Evolutionary conservation across 2,329 filamentous ascomycete species (phyloP).

Genomic region (Botrytis tulipae): DNA sequence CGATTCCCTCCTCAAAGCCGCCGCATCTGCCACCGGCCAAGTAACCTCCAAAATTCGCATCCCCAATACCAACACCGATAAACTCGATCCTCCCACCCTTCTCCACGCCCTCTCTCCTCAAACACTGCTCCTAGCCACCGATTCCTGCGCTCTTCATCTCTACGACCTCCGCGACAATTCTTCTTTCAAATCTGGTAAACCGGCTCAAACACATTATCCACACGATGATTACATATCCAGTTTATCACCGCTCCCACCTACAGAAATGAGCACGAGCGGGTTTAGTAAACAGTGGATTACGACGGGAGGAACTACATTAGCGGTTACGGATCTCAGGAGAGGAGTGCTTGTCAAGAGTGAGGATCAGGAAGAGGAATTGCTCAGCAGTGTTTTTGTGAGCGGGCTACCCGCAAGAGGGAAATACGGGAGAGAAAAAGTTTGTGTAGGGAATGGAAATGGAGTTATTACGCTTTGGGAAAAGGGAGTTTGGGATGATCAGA

Average conservation of each 20-base stretch:
- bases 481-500: slow-evolving; percentile 92
- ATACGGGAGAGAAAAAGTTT: slow-evolving; percentile 70
- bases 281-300: slow-evolving; percentile 94
- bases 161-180: slow-evolving; percentile 71
- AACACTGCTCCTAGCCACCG: slow-evolving; percentile 83
- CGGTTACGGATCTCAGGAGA: slow-evolving; percentile 82
- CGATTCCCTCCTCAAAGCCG: slow-evolving; percentile 57
- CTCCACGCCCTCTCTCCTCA: slow-evolving; percentile 84
- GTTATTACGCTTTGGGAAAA: slow-evolving; percentile 92
- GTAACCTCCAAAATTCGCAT: slow-evolving; percentile 82
- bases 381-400: slow-evolving; percentile 76
- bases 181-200: slow-evolving; percentile 56
- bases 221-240: slow-evolving; percentile 94
- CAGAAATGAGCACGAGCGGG: slow-evolving; percentile 77
- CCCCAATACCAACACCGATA: slow-evolving; percentile 46
- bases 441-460: slow-evolving; percentile 74
- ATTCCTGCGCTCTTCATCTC: slow-evolving; percentile 85
- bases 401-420: slow-evolving; percentile 66
- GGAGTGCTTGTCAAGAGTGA: slow-evolving; percentile 87
- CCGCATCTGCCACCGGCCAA: slow-evolving; percentile 56
- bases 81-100: slow-evolving; percentile 70
- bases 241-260: slow-evolving; percentile 77
- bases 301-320: slow-evolving; percentile 86
- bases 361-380: slow-evolving; percentile 89
- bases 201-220: slow-evolving; percentile 77